These are phyloP conservation scores for Crotalaria pallida DNA, from an alignment of 306 rosid species.

Conservation along the genomic window DNA sequence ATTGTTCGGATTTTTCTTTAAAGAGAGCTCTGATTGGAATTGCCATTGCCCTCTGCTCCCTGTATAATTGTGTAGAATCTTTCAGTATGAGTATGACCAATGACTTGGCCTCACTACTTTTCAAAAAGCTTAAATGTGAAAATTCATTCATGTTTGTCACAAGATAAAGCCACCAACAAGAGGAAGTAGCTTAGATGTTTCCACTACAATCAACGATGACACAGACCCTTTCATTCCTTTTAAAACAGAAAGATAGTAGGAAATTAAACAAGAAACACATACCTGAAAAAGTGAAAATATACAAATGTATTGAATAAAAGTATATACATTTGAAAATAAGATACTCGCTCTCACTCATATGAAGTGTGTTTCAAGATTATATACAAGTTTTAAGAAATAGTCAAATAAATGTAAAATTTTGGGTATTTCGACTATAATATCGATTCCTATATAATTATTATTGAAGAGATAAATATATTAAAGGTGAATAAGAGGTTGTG, in stretches of 20 bases:
- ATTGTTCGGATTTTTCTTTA: not conserved
- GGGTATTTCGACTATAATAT: too few relatives aligned
- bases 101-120: slow-evolving; percentile 6
- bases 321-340: too few relatives aligned
- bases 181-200: slow-evolving; percentile 3
- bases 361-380: too few relatives aligned
- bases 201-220: not conserved
- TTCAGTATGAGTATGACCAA: slow-evolving; percentile 29
- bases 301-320: not conserved
- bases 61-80: slow-evolving; percentile 11
- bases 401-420: too few relatives aligned
- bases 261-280: not conserved
- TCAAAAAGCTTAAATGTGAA: slow-evolving; percentile 10
- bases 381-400: too few relatives aligned
- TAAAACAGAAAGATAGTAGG: too few relatives aligned
- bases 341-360: too few relatives aligned
- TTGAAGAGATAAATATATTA: too few relatives aligned
- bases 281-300: not conserved
- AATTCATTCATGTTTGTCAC: slow-evolving; percentile 9
- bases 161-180: not conserved
- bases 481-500: too few relatives aligned
- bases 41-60: not conserved
- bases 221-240: not conserved
- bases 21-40: not conserved
- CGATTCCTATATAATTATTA: too few relatives aligned